Evolutionary conservation across 1,284 basidiomycete species (phyloP).

Genomic region (Paramarasmius palmivorus): DNA sequence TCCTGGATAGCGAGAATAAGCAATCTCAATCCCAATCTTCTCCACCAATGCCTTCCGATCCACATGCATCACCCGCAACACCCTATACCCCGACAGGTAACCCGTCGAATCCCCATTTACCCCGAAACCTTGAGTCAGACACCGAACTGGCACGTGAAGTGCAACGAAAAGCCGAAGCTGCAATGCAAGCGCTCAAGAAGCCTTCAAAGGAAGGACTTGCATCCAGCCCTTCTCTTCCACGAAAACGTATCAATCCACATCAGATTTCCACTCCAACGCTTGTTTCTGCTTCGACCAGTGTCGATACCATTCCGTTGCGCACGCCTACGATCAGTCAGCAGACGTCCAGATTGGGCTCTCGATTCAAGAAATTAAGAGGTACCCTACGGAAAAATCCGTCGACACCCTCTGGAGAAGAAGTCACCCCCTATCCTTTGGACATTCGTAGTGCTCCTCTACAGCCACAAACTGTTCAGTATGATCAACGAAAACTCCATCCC

Average conservation of each 20-base stretch:
- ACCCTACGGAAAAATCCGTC: slow-evolving; percentile 65
- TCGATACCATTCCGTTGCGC: slow-evolving; percentile 71
- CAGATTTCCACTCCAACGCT: slow-evolving; percentile 76
- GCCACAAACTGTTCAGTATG: slow-evolving; percentile 38
- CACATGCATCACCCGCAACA: slow-evolving; percentile 27
- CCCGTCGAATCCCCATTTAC: slow-evolving; percentile 39
- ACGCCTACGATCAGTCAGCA: slow-evolving; percentile 39
- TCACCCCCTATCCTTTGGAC: slow-evolving; percentile 44
- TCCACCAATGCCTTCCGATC: slow-evolving; percentile 24
- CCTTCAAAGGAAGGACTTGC: slow-evolving; percentile 37
- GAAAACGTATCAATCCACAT: slow-evolving; percentile 65
- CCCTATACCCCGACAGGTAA: slow-evolving; percentile 30
- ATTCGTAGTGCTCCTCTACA: slow-evolving; percentile 32
- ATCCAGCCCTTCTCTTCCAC: slow-evolving; percentile 40
- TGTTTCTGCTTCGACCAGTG: slow-evolving; percentile 72
- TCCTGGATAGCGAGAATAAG: background rate
- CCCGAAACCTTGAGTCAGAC: slow-evolving; percentile 43
- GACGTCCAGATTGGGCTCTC: slow-evolving; percentile 54
- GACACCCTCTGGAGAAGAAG: slow-evolving; percentile 51
- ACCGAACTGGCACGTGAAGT: slow-evolving; percentile 62
- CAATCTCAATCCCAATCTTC: background rate
- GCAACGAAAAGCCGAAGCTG: slow-evolving; percentile 69
- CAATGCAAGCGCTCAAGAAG: slow-evolving; percentile 67
- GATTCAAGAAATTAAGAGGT: slow-evolving; percentile 72
- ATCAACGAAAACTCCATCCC: slow-evolving; percentile 35